Evolutionary conservation across 805 yeast species (phyloP), one percentile per base, ranked within the genome.

Genomic region (Ogataea trehaloabstinens): DNA sequence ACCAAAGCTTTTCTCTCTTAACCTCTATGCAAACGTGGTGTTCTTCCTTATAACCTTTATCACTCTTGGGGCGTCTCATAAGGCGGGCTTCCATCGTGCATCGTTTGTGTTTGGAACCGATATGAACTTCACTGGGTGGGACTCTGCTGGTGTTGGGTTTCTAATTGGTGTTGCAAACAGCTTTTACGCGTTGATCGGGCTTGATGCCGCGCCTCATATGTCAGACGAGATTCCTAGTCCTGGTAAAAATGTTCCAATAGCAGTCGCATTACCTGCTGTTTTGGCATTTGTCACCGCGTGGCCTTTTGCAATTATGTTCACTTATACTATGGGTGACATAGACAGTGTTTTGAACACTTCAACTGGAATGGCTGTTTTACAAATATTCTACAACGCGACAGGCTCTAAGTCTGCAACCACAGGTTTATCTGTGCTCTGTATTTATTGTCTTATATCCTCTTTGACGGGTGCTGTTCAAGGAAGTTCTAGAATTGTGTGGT

Each of bases 191-290:
- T 56, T 57, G 6, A 44, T 53, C 21, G 53, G 63, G 22, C 52
- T 54, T 28, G 67, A 62, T 40, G 62, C 58, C 4, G 58, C 62
- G 3, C 46, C 59, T 21, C 66, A 60, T 43, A 52, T 58, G 58
- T 49, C 64, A 5, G 63, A 59, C 31, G 64, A 60, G 38, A 48
- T 60, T 18, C 56, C 55, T 5, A 24, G 49, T 7, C 63, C 66
- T 3, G 58, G 45, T 29, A 54, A 41, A 32, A 55, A 56, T 24
- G 51, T 60, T 13, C 64, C 64, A 2, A 40, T 50, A 19, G 64
- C 60, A 11, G 61, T 60, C 52, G 45, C 58, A 16, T 42, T 56
- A 16, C 50, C 64, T 16, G 56, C 55, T 24, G 34, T 51, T 4
- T 40, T 54, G 6, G 60, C 64, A 2, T 58, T 55, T 6, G 11